Evolutionary conservation across 108 stramenopile genomes (phyloP).

Genomic region (Thalassiosira profunda): DNA sequence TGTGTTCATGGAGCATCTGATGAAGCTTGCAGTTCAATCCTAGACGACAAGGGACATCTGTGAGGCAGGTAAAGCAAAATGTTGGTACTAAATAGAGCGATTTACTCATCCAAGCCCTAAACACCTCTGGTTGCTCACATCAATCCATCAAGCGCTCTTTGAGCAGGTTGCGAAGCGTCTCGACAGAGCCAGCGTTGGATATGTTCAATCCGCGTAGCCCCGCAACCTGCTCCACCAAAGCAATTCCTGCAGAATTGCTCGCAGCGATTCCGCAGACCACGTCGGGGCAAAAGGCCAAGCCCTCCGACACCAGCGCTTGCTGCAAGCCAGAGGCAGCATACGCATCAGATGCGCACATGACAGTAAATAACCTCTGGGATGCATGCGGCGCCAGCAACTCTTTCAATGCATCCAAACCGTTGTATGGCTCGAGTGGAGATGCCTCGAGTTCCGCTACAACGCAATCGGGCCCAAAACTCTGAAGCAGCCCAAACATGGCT

Average conservation of each 20-base stretch:
- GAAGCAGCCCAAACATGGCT: not conserved
- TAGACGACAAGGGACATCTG: no score
- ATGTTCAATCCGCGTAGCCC: constrained; percentile 1
- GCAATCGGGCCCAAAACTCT: not conserved
- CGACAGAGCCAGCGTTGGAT: not conserved
- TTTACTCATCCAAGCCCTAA: no score
- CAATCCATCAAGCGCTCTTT: not conserved
- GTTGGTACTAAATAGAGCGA: no score
- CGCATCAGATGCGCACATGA: constrained; percentile 13
- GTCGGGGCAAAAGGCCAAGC: not conserved
- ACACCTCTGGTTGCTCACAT: no score
- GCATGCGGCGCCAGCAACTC: not conserved
- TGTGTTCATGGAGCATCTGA: constrained; percentile 99
- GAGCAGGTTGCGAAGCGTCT: not conserved
- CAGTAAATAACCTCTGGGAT: not conserved
- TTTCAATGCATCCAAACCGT: not conserved
- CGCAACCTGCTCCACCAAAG: not conserved
- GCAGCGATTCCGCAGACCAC: constrained; percentile 6
- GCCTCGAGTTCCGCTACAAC: constrained; percentile 11
- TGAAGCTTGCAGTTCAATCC: constrained; percentile 73
- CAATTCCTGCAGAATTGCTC: not conserved
- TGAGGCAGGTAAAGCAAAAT: no score
- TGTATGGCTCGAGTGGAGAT: constrained; percentile 9
- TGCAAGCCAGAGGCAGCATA: not conserved
- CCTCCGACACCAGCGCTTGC: not conserved